Percentiles rank a stretch among this genome's conserved stretches.
These are phyloP conservation scores for Peronospora belbahrii DNA, from an alignment of 352 stramenopile genomes.

Conservation along the genomic window DNA sequence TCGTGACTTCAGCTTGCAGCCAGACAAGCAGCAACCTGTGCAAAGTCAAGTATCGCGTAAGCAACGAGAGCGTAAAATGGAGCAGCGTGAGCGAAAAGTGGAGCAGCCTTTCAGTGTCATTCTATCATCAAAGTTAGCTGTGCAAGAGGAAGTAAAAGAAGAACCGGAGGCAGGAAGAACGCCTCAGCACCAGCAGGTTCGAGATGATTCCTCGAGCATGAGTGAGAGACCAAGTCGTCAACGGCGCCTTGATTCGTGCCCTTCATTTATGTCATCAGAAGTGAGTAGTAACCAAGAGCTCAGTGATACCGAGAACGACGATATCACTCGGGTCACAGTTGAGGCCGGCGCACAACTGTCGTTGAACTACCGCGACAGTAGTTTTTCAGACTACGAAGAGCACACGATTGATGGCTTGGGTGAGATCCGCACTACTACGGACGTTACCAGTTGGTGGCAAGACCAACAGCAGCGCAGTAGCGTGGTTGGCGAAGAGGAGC, in stretches of 20 bases:
- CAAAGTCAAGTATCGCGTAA: conserved; percentile 9
- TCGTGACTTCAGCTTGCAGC: conserved; percentile 19
- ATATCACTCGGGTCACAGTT: conserved; percentile 19
- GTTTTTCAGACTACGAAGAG: conserved; percentile 38
- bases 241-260: conserved; percentile 10
- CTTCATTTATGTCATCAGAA: conserved; percentile 34
- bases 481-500: conserved; percentile 4
- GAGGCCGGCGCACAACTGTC: conserved; percentile 19
- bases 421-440: conserved; percentile 37
- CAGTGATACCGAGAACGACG: conserved; percentile 20
- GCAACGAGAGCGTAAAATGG: conserved; percentile 7
- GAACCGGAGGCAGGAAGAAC: conserved; percentile 16
- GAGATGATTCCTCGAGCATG: conserved; percentile 13
- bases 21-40: conserved; percentile 3
- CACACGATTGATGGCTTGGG: conserved; percentile 31
- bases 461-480: conserved; percentile 24
- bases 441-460: conserved; percentile 41
- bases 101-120: conserved; percentile 9
- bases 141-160: conserved; percentile 21
- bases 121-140: conserved; percentile 14
- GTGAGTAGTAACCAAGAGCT: conserved; percentile 19
- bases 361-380: conserved; percentile 23
- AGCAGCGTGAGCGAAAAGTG: not conserved
- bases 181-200: conserved; percentile 8
- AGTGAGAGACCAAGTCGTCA: conserved; percentile 8